phyloP scores from a whole-genome alignment of 495 filamentous ascomycete genomes.

The Usnea hakonensis region DNA sequence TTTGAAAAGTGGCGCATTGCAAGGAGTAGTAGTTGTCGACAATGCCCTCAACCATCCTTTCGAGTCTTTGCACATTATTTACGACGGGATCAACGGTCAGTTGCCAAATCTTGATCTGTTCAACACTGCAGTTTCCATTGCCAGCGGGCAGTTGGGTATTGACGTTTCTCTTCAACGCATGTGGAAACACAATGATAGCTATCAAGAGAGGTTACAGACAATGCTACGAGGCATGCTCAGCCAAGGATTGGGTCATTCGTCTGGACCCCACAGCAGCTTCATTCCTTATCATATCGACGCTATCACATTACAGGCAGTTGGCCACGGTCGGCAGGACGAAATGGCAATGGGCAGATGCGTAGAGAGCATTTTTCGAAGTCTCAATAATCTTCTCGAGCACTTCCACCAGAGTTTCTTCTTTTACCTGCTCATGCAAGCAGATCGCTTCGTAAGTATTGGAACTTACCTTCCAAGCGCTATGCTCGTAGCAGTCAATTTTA shows the following conservation, averaged over 20 bases:
- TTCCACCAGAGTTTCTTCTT: conserved; percentile 99
- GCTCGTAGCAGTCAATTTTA: conserved; percentile 89
- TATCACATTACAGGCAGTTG: conserved; percentile 82
- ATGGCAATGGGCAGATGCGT: conserved; percentile 87
- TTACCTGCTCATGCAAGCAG: conserved; percentile 82
- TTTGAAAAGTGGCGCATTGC: conserved; percentile 84
- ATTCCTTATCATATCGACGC: conserved; percentile 98
- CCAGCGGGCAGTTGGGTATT: conserved; percentile 88
- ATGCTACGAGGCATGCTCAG: conserved; percentile 91
- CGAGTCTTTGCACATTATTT: conserved; percentile 78
- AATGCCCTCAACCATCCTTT: conserved; percentile 79
- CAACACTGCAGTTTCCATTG: conserved; percentile 85
- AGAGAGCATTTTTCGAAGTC: conserved; percentile 78
- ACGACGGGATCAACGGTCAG: conserved; percentile 95
- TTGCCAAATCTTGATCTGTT: conserved; percentile 91
- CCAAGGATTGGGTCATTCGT: conserved; percentile 82
- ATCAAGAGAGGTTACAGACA: conserved; percentile 73
- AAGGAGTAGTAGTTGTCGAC: conserved; percentile 90
- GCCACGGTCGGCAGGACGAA: conserved; percentile 92
- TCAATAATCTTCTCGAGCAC: conserved; percentile 95
- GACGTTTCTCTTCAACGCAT: conserved; percentile 75
- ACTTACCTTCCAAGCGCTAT: conserved; percentile 96
- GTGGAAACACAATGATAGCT: conserved; percentile 74
- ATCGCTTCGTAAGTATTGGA: conserved; percentile 94
- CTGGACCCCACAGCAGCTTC: conserved; percentile 87